These are phyloP conservation scores for Cutaneotrichosporon dermatis DNA, from an alignment of 1,284 basidiomycete species.

Conservation along the genomic window DNA sequence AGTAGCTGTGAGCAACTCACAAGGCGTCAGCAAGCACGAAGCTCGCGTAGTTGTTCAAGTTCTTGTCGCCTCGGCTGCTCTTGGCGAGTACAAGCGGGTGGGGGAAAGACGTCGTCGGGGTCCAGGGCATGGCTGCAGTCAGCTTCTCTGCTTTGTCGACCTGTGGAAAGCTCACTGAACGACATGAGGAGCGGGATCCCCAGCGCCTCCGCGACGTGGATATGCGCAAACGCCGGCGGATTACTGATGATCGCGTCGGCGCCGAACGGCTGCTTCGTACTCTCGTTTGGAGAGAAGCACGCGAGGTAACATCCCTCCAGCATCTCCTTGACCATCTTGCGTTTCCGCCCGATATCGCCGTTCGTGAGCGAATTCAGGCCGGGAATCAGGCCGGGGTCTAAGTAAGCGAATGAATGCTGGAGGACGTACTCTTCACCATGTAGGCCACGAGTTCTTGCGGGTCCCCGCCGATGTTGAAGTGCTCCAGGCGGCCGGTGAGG, in stretches of 20 bases:
- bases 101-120: slow-evolving; percentile 59
- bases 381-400: slow-evolving; percentile 44
- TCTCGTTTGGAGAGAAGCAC: slow-evolving; percentile 54
- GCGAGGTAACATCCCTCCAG: slow-evolving; percentile 59
- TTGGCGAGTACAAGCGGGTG: slow-evolving; percentile 62
- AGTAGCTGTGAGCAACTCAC: no score
- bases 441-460: slow-evolving; percentile 47
- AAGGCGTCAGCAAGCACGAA: slow-evolving; percentile 58
- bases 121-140: slow-evolving; percentile 63
- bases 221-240: slow-evolving; percentile 61
- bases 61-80: slow-evolving; percentile 44
- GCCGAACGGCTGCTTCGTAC: slow-evolving; percentile 53
- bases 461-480: slow-evolving; percentile 43
- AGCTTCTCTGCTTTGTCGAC: not conserved
- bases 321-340: slow-evolving; percentile 50
- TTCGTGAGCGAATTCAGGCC: slow-evolving; percentile 35
- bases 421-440: slow-evolving; percentile 45
- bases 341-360: slow-evolving; percentile 37
- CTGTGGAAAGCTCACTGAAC: slow-evolving; percentile 7
- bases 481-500: slow-evolving; percentile 37
- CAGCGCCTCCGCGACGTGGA: slow-evolving; percentile 62
- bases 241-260: slow-evolving; percentile 64
- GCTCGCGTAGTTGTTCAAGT: slow-evolving; percentile 57
- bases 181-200: slow-evolving; percentile 59
- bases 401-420: slow-evolving; percentile 14